phyloP scores from a whole-genome alignment of 192 early-diverging fungal species.

The Linnemannia zychae region DNA sequence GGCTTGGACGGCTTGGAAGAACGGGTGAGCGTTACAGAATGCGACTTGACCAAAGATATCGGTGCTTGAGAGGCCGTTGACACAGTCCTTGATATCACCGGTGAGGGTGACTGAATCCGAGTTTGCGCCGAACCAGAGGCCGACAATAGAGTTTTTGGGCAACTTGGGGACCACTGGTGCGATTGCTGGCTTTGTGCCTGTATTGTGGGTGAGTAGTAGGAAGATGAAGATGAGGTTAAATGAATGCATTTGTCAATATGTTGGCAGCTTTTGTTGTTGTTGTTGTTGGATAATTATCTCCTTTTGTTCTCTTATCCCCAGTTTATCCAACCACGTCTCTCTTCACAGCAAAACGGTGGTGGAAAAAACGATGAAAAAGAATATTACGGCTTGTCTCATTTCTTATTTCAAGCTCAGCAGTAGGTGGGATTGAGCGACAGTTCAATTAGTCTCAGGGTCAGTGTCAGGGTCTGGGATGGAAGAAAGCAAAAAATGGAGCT shows the following conservation, averaged over 20 bases:
- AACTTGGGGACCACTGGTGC: constrained; percentile 31
- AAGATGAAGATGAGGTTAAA: background rate
- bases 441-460: background rate
- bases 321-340: too few species aligned
- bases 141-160: constrained; percentile 25
- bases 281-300: too few species aligned
- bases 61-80: constrained; percentile 35
- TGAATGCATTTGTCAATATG: background rate
- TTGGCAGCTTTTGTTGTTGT: background rate
- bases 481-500: background rate
- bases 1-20: constrained; percentile 14
- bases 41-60: constrained; percentile 45
- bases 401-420: background rate
- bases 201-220: too few species aligned
- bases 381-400: too few species aligned
- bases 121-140: constrained; percentile 46
- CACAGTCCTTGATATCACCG: constrained; percentile 21
- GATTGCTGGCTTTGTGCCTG: constrained; percentile 29
- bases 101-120: constrained; percentile 29
- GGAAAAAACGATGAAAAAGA: too few species aligned
- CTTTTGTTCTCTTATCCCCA: too few species aligned
- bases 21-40: constrained; percentile 26
- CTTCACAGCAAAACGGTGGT: too few species aligned
- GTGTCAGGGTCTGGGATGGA: too few species aligned
- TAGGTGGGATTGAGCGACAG: too few species aligned